A percentile compares a stretch with the other conserved stretches of the same genome.
Evolutionary conservation across 192 early-diverging fungal species (phyloP).

Genomic region (Rhizophagus clarus): DNA sequence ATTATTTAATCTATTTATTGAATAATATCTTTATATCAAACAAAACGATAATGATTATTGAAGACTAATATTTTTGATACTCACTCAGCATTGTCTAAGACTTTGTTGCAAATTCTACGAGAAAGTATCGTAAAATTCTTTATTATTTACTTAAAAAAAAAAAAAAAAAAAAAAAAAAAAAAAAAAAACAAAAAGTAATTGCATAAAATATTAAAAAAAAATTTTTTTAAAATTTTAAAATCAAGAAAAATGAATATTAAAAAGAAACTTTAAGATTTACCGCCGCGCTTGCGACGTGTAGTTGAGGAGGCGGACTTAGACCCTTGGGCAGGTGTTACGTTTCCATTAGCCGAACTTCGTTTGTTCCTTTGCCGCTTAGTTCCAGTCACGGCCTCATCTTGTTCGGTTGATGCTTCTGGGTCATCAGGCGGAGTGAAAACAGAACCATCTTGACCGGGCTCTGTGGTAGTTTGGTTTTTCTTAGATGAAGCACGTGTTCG

Average conservation of each 20-base stretch:
- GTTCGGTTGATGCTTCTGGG: neutral
- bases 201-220: neutral
- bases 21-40: too few relatives aligned
- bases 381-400: neutral
- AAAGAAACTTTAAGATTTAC: neutral
- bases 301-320: neutral
- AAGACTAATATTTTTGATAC: too few relatives aligned
- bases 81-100: too few relatives aligned
- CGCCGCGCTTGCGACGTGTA: neutral
- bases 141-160: neutral
- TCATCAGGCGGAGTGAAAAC: neutral
- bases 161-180: neutral
- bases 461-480: neutral
- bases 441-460: neutral
- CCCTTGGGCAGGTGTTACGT: neutral
- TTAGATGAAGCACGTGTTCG: conserved; percentile 1
- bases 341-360: neutral
- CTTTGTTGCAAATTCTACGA: neutral
- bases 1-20: too few relatives aligned
- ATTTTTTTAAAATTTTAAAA: neutral
- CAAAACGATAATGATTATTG: too few relatives aligned
- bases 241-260: neutral
- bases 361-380: neutral
- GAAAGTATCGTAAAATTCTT: neutral
- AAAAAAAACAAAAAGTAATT: neutral